Evolutionary conservation across 331 rosid genomes (phyloP).

Genomic region (Acacia concinna): DNA sequence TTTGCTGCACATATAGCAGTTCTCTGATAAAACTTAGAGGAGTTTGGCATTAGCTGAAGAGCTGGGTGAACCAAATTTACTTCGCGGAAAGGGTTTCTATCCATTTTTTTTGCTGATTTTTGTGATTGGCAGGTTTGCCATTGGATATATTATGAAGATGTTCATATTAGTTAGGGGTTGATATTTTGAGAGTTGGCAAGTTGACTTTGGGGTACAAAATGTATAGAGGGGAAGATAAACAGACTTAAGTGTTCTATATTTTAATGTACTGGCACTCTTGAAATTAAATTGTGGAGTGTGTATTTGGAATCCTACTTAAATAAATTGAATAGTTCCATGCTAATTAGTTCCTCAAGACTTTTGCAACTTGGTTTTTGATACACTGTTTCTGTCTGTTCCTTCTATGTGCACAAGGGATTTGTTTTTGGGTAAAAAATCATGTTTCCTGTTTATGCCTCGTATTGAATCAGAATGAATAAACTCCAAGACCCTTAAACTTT

Average conservation of each 20-base stretch:
- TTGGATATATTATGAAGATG: constrained; percentile 42
- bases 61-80: constrained; percentile 30
- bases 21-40: constrained; percentile 30
- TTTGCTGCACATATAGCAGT: constrained; percentile 40
- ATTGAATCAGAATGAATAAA: neutral
- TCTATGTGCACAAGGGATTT: neutral
- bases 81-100: constrained; percentile 21
- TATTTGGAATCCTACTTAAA: constrained; percentile 8
- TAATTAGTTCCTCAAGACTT: neutral
- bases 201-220: constrained; percentile 42
- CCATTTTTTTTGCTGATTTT: constrained; percentile 44
- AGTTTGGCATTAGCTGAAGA: constrained; percentile 39
- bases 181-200: constrained; percentile 32
- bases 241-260: constrained; percentile 34
- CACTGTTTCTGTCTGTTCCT: neutral
- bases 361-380: neutral
- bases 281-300: constrained; percentile 25
- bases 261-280: constrained; percentile 32
- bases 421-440: neutral
- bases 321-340: neutral
- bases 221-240: constrained; percentile 50
- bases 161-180: constrained; percentile 42
- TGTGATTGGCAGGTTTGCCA: constrained; percentile 34
- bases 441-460: neutral
- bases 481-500: neutral